Base-by-base conservation (phyloP, 331 rosid genomes). In the Quercus lobata region DNA sequence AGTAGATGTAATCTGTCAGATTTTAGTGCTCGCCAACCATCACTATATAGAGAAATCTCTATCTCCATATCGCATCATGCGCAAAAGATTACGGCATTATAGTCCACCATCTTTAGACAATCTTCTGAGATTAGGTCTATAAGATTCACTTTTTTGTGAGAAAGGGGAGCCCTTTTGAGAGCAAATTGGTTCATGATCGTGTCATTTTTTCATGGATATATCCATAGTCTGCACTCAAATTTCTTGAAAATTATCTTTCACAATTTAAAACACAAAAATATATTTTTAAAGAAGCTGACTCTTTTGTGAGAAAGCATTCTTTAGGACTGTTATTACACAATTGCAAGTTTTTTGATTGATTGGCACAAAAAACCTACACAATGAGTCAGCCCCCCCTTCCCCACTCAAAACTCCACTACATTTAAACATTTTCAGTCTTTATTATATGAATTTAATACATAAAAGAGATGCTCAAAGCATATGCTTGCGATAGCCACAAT, bases 21-120 rank as follows among this genome's bases (percentile, higher is more conserved):
- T 57, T 11, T 76, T 76, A 76, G 79, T 80, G 84, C 82, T 80
- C 80, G 77, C 87, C 73, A 68, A 17, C 63, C 71, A 70, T 34
- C 60, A 49, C 19, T 18, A 52, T 21, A 78, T 1, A 35, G 14
- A 14, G 1, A 41, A 24, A 11, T 11, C 16, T 11, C 3, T 22
- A 21, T 71, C 72, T n/a, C 49, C 57, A n/a, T 37, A 25, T 30
- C 37, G 8, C 12, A 6, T 27, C 30, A 56, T 44, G 83, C 86
- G 68, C 84, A 72, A 79, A 77, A 25, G 72, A 61, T 63, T 14
- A 49, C 30, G 71, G 52, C 61, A 34, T 63, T 24, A 80, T 78
- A 81, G 69, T 70, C 86, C 73, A 74, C 69, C 4, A 53, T 61
- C 17, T 49, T 44, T 56, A 69, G 53, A 15, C 56, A n/a, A 68